Conservation (phyloP, 2,329 filamentous ascomycete species). For the Colletotrichum neosansevieriae region DNA sequence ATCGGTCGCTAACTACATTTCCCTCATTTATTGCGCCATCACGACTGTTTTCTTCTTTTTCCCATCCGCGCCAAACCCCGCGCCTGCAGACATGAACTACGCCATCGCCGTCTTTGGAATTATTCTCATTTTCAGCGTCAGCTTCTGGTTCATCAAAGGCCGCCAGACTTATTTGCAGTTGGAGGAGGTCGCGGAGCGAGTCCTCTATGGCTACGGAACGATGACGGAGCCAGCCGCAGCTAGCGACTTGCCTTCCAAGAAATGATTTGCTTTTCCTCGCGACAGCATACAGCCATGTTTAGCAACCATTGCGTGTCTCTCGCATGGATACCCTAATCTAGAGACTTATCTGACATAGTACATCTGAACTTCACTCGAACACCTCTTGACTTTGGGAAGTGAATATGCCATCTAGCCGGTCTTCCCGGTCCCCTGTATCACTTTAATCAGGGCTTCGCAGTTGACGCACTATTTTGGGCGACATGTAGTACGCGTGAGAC, state of each 20-base stretch:
- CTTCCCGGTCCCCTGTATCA: too few relatives aligned
- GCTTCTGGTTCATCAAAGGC: conserved; percentile 64
- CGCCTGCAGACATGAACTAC: conserved; percentile 65
- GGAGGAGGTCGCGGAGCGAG: conserved; percentile 2
- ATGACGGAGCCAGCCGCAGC: not conserved
- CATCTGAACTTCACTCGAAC: too few relatives aligned
- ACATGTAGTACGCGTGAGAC: too few relatives aligned
- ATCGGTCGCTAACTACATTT: conserved; percentile 58
- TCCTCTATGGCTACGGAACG: conserved; percentile 1
- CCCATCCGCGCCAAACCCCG: conserved; percentile 58
- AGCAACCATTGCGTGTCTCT: too few relatives aligned
- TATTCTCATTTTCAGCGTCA: conserved; percentile 62
- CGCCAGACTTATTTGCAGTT: conserved; percentile 48
- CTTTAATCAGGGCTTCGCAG: too few relatives aligned
- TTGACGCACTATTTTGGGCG: too few relatives aligned
- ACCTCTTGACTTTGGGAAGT: too few relatives aligned
- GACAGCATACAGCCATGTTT: too few relatives aligned
- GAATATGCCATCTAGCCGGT: too few relatives aligned
- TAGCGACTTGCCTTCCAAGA: not conserved
- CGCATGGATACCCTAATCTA: too few relatives aligned
- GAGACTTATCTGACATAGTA: too few relatives aligned
- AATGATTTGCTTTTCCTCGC: not conserved
- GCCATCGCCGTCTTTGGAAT: conserved; percentile 68
- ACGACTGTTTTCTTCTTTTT: conserved; percentile 69
- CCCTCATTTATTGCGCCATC: conserved; percentile 62